Evolutionary conservation across 2,329 filamentous ascomycete genomes (phyloP).

Genomic region (Bipolaris victoriae): DNA sequence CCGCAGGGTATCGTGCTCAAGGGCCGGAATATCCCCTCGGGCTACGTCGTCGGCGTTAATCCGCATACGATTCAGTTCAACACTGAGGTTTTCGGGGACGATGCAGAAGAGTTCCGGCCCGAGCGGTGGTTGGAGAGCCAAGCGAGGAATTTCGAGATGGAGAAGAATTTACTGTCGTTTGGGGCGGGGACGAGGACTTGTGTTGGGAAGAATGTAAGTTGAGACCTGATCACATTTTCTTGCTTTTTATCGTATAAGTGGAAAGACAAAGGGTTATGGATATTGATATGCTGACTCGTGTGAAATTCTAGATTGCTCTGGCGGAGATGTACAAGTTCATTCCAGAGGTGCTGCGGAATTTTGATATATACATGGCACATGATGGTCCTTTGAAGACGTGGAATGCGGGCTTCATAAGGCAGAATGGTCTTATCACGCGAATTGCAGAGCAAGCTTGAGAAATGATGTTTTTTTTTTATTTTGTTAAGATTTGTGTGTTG

Average conservation of each 20-base stretch:
- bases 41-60: conserved; percentile 45
- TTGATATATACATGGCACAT: conserved; percentile 23
- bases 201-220: conserved; percentile 28
- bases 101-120: conserved; percentile 55
- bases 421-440: conserved; percentile 18
- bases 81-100: conserved; percentile 52
- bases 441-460: not conserved
- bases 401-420: conserved; percentile 25
- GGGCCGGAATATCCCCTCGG: conserved; percentile 42
- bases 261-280: no score
- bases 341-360: conserved; percentile 22
- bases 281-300: not conserved
- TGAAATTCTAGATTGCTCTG: conserved; percentile 17
- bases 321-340: conserved; percentile 22
- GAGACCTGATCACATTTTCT: not conserved
- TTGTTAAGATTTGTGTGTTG: not conserved
- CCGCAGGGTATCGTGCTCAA: conserved; percentile 22
- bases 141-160: conserved; percentile 22
- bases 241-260: not conserved
- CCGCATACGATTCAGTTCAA: conserved; percentile 49
- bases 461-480: no score
- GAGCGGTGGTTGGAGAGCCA: conserved; percentile 55
- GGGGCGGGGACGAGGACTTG: conserved; percentile 29
- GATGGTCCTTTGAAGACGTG: conserved; percentile 21
- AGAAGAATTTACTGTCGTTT: conserved; percentile 22